Evolutionary conservation across 2,329 filamentous ascomycete genomes (phyloP), one percentile per base, ranked within the genome.

Genomic region (Periglandula ipomoeae): DNA sequence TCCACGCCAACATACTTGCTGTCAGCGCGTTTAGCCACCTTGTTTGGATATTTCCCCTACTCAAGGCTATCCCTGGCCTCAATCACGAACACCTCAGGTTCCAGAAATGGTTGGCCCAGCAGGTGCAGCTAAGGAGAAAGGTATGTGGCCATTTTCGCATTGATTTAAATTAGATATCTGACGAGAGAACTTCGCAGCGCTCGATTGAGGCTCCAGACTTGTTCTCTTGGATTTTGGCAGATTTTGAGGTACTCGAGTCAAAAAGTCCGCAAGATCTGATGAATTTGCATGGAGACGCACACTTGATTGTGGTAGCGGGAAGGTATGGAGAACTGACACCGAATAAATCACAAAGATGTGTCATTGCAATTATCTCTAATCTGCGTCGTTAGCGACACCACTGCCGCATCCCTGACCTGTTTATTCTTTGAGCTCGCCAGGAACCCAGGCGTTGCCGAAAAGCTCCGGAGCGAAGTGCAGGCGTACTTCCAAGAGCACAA

Each of bases 341-440:
- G 17, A 11, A 37, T 37, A 15, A 37, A 37, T 19, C 34, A n/a
- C n/a, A n/a, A n/a, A n/a, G n/a, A n/a, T n/a, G n/a, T n/a, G n/a
- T n/a, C n/a, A n/a, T n/a, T n/a, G n/a, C n/a, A n/a, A n/a, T n/a
- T n/a, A n/a, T n/a, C n/a, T n/a, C n/a, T n/a, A n/a, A n/a, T n/a
- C n/a, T n/a, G n/a, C 27, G 13, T 10, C 13, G 3, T 2, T 15
- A 42, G 47, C 37, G 50, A 52, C 20, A 47, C 50, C 5, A 42
- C 40, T 5, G 41, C 44, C 15, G 38, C 43, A 3, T 41, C 47
- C 4, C 22, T 50, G 3, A 30, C 26, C 6, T 44, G 47, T 26
- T 15, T 47, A 19, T 50, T 50, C 27, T 52, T 47, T 27, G 32
- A 46, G n/a, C 37, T 52, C 10, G 48, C 44, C 19, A 20, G 24